phyloP scores from a whole-genome alignment of 768 basidiomycete genomes.

The Cyclocybe cylindracea region DNA sequence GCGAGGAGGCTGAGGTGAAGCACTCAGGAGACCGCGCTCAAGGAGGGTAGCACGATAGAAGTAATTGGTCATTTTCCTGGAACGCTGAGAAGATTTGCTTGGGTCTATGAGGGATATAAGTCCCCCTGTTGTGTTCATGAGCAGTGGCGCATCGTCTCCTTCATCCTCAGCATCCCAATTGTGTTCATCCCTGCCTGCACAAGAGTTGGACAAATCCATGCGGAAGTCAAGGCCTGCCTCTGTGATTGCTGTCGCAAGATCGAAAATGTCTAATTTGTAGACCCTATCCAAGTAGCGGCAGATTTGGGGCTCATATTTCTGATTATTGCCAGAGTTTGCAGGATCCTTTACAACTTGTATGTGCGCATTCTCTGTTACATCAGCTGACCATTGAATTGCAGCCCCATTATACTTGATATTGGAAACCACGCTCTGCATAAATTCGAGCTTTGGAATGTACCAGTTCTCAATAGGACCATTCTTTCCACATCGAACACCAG shows the following conservation, averaged over 20 bases:
- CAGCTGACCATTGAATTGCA: slow-evolving; percentile 34
- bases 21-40: not conserved
- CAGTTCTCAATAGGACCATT: slow-evolving; percentile 30
- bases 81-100: not conserved
- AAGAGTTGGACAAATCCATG: not conserved
- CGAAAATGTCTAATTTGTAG: slow-evolving; percentile 29
- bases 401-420: slow-evolving; percentile 30
- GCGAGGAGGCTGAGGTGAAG: slow-evolving; percentile 7
- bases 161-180: not conserved
- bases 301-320: slow-evolving; percentile 34
- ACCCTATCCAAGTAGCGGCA: slow-evolving; percentile 27
- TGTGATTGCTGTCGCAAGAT: slow-evolving; percentile 20
- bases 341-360: slow-evolving; percentile 33
- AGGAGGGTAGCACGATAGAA: not conserved
- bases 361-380: slow-evolving; percentile 33
- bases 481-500: slow-evolving; percentile 26
- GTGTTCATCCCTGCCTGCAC: not conserved
- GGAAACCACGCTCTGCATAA: slow-evolving; percentile 30
- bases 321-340: slow-evolving; percentile 29
- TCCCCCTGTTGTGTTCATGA: not conserved
- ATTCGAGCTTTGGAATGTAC: slow-evolving; percentile 43
- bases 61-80: not conserved
- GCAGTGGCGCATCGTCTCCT: too few species aligned
- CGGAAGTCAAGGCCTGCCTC: slow-evolving; percentile 5
- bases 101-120: slow-evolving; percentile 2